Evolutionary conservation across 2,329 filamentous ascomycete species (phyloP), one percentile per base, ranked within the genome.

Genomic region (Penicillium sp.): DNA sequence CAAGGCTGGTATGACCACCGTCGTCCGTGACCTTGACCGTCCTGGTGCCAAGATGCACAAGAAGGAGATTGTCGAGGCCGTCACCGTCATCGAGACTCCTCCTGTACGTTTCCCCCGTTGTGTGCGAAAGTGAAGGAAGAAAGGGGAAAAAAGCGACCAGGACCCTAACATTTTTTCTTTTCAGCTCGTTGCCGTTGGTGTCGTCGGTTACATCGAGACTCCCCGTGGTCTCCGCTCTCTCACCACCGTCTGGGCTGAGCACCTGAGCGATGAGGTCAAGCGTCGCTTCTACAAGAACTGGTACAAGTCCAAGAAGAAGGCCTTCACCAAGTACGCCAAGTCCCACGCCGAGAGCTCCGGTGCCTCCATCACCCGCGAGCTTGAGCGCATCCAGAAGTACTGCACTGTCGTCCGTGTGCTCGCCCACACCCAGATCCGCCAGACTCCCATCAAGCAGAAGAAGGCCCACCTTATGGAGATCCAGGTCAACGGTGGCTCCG

Each of bases 251-350:
- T 98, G 93, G 93, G 93, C 93, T 72, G 93, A 97, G 84, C 93
- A 98, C 77, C 77, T 98, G 77, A 88, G 87, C 78, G 93, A 98
- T 77, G 93, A 97, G 80, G 74, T 98, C 77, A 95, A 95, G 86
- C 88, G 93, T 71, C 88, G 93, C 74, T 98, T 98, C 88, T 98
- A 98, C 88, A 97, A 97, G 89, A 98, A 98, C 87, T 98, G 93
- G 93, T 98, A 98, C 87, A 95, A 95, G 87, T 89, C 84, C 83
- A 98, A 98, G 90, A 97, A 96, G 88, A 98, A 98, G 91, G 93
- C 93, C 58, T 98, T 98, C 82, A 98, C 93, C 83, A 96, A 95
- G 83, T 98, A 98, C 80, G 88, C 93, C 81, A 98, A 97, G 88
- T 91, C 95, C 85, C 88, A 97, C 85, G 89, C 91, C 61, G 91